phyloP scores from a whole-genome alignment of 805 yeast genomes.

The Zygoascus flipseniorum region DNA sequence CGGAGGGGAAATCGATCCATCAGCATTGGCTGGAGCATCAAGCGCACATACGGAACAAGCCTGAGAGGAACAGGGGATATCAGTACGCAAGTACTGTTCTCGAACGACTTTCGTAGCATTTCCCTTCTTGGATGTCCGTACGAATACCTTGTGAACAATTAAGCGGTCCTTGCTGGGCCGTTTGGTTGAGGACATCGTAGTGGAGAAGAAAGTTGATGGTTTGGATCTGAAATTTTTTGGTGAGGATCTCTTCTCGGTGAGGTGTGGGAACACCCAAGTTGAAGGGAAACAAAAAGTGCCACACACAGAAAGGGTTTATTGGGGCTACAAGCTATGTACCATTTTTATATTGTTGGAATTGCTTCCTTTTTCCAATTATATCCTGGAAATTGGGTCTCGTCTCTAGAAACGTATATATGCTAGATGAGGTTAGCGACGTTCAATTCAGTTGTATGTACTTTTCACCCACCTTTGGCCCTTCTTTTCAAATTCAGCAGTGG shows the following conservation, averaged over 20 bases:
- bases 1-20: constrained; percentile 57
- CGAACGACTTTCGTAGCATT: constrained; percentile 85
- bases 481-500: constrained; percentile 40
- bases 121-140: constrained; percentile 74
- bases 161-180: constrained; percentile 1
- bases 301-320: not conserved
- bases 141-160: constrained; percentile 61
- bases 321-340: not conserved
- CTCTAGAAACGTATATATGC: constrained; percentile 38
- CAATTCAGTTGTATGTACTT: not conserved
- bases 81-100: constrained; percentile 88
- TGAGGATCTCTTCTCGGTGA: not conserved
- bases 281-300: no score
- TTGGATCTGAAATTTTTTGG: not conserved
- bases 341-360: constrained; percentile 29
- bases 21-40: constrained; percentile 51
- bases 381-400: constrained; percentile 47
- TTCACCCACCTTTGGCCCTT: constrained; percentile 33
- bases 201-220: not conserved
- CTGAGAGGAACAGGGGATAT: constrained; percentile 82
- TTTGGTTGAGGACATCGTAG: constrained; percentile 6
- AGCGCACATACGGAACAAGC: constrained; percentile 56
- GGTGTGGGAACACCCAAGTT: no score
- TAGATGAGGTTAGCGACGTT: constrained; percentile 14
- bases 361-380: constrained; percentile 36